Evolutionary conservation across 768 basidiomycete species (phyloP).

Genomic region (Boletus rex-veris): DNA sequence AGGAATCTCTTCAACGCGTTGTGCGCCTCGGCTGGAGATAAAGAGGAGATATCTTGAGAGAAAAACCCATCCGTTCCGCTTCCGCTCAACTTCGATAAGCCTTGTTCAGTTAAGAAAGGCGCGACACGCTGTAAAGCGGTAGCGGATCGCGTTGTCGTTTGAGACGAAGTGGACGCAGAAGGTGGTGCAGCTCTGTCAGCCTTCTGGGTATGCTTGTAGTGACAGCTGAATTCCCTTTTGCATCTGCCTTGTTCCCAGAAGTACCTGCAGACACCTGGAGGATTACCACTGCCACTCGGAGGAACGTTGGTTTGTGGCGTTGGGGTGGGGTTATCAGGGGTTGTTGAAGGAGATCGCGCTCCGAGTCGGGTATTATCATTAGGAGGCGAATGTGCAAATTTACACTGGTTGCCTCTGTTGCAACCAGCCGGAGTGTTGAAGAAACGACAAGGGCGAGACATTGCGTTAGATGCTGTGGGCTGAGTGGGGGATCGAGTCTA

Average conservation of each 20-base stretch:
- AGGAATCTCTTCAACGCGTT: slow-evolving; percentile 43
- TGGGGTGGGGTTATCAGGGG: slow-evolving; percentile 2
- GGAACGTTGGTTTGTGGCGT: neutral
- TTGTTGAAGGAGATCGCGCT: slow-evolving; percentile 1
- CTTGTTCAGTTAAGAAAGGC: slow-evolving; percentile 43
- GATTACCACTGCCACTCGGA: slow-evolving; percentile 8
- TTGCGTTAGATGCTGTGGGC: neutral
- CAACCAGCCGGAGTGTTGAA: slow-evolving; percentile 45
- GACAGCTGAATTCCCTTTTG: slow-evolving; percentile 44
- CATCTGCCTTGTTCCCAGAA: slow-evolving; percentile 50
- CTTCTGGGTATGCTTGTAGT: slow-evolving; percentile 35
- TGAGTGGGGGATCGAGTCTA: neutral
- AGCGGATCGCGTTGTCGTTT: slow-evolving; percentile 6
- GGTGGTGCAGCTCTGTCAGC: slow-evolving; percentile 2
- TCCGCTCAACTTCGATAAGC: slow-evolving; percentile 43
- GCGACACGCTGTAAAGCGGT: slow-evolving; percentile 30
- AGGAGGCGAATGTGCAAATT: slow-evolving; percentile 28
- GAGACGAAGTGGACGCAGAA: slow-evolving; percentile 6
- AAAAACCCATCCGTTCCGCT: slow-evolving; percentile 44
- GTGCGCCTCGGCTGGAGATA: slow-evolving; percentile 49
- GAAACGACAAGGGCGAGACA: slow-evolving; percentile 38
- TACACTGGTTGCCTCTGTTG: slow-evolving; percentile 40
- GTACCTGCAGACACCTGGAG: slow-evolving; percentile 42
- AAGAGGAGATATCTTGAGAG: slow-evolving; percentile 24
- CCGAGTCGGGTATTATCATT: slow-evolving; percentile 3